Evolutionary conservation across 495 filamentous ascomycete species (phyloP), one percentile per base, ranked within the genome.

Genomic region (Neurospora sp.): DNA sequence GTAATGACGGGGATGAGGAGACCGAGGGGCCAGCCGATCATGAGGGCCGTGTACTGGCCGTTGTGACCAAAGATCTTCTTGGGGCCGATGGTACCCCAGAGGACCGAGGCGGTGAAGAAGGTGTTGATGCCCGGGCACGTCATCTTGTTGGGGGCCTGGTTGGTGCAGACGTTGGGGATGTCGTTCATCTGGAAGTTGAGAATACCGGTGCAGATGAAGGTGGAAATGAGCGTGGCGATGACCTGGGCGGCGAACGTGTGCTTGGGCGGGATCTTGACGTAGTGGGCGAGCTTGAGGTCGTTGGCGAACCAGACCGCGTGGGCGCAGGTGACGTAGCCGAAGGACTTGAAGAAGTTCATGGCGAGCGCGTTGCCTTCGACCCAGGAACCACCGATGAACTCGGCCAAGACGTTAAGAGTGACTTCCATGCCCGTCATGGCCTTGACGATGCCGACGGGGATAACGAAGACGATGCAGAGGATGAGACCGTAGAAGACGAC

Each of bases 311-410:
- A 72, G 38, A 82, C 41, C 7, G 79, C 77, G 42, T 79, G 75
- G 2, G 78, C 73, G 69, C 79, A 81, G 4, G 81, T 83, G 5
- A 82, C 78, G 72, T 79, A 81, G 37, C 81, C 81, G 61, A 77
- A 83, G 8, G 79, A 74, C 75, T 83, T 83, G 78, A 83, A 82
- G 74, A 75, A 83, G 75, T 82, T 82, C 81, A 83, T 81, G 68
- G 79, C 80, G 71, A 83, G 74, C 14, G 79, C 76, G 35, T 83
- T 81, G 68, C 80, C 80, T 2, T 75, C 71, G 3, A 80, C 79
- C 4, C 72, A 76, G 5, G 78, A 76, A 3, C 81, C 81, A 9
- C 81, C 81, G 70, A 83, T 81, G 72, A 83, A 83, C 73, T 83
- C 81, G 59, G 81, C 81, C 20, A 83, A 74, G 8, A 83, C 80